Evolutionary conservation across 2,329 filamentous ascomycete species (phyloP).

Genomic region (Claviceps maximensis): DNA sequence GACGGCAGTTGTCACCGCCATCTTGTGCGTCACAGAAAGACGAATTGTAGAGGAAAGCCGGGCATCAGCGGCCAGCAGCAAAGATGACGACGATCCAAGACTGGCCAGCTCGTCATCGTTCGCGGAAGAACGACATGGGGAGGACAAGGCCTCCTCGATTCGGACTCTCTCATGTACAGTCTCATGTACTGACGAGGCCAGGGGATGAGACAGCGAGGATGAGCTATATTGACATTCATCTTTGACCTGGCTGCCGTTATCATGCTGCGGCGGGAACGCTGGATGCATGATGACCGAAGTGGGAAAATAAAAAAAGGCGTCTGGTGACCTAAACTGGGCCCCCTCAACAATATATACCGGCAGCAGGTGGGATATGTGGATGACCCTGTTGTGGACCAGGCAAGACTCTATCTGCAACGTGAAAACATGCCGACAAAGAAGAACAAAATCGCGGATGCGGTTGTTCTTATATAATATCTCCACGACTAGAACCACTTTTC

Average conservation of each 20-base stretch:
- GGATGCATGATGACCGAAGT: constrained; percentile 7
- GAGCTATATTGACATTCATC: not conserved
- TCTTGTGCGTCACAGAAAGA: not conserved
- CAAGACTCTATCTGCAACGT: too few species aligned
- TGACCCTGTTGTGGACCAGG: too few species aligned
- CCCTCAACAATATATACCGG: too few species aligned
- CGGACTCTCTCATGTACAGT: not conserved
- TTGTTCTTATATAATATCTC: too few species aligned
- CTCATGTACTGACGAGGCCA: not conserved
- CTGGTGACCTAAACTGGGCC: too few species aligned
- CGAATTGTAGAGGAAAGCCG: not conserved
- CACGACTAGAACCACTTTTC: too few species aligned
- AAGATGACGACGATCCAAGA: not conserved
- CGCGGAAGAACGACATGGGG: not conserved
- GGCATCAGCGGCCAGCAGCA: not conserved
- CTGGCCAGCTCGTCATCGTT: constrained; percentile 4
- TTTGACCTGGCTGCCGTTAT: constrained; percentile 1
- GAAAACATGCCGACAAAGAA: too few species aligned
- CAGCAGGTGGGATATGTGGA: too few species aligned
- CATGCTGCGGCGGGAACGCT: not conserved
- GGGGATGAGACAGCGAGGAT: not conserved
- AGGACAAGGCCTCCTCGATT: not conserved
- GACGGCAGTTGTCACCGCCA: not conserved
- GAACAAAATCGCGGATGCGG: too few species aligned
- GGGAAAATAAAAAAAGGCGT: constrained; percentile 1